A percentile compares a stretch with the other conserved stretches of the same genome.
phyloP scores from a whole-genome alignment of 2,329 filamentous ascomycete species.

The Colletotrichum sp. region DNA sequence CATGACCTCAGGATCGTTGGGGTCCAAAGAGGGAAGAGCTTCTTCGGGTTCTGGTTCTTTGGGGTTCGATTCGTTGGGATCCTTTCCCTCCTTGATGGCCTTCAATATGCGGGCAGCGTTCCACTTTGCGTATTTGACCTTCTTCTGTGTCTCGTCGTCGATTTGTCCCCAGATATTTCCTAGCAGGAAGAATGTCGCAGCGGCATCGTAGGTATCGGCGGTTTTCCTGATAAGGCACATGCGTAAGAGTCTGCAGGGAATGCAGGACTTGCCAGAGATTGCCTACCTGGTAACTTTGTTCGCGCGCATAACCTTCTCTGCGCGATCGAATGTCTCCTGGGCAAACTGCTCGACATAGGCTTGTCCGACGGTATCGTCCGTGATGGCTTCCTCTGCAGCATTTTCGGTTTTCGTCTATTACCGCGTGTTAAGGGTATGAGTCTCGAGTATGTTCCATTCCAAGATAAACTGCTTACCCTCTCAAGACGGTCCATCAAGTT shows the following conservation, averaged over 20 bases:
- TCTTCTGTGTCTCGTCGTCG: slow-evolving; percentile 78
- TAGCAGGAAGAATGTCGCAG: slow-evolving; percentile 90
- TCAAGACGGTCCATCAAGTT: slow-evolving; percentile 92
- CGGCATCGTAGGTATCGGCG: slow-evolving; percentile 90
- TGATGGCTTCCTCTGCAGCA: slow-evolving; percentile 79
- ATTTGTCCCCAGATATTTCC: slow-evolving; percentile 81
- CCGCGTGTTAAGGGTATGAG: not conserved
- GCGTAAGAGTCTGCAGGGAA: not conserved
- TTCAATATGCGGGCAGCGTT: slow-evolving; percentile 90
- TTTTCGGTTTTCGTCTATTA: slow-evolving; percentile 73
- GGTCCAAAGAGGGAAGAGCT: slow-evolving; percentile 56
- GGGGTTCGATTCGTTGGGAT: slow-evolving; percentile 92
- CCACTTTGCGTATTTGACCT: slow-evolving; percentile 97
- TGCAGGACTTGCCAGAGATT: not conserved
- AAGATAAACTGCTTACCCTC: slow-evolving; percentile 50
- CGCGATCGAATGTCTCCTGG: slow-evolving; percentile 83
- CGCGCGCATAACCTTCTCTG: slow-evolving; percentile 80
- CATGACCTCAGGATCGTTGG: slow-evolving; percentile 69
- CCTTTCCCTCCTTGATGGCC: slow-evolving; percentile 87
- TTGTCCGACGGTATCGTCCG: slow-evolving; percentile 84
- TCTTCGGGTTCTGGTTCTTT: slow-evolving; percentile 56
- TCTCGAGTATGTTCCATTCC: not conserved
- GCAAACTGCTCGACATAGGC: slow-evolving; percentile 96
- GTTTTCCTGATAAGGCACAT: slow-evolving; percentile 68
- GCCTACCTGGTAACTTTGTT: slow-evolving; percentile 75